Percentiles rank a stretch among this genome's conserved stretches.
Conservation (phyloP, 768 basidiomycete genomes). For the Chlorophyllum brunneum region DNA sequence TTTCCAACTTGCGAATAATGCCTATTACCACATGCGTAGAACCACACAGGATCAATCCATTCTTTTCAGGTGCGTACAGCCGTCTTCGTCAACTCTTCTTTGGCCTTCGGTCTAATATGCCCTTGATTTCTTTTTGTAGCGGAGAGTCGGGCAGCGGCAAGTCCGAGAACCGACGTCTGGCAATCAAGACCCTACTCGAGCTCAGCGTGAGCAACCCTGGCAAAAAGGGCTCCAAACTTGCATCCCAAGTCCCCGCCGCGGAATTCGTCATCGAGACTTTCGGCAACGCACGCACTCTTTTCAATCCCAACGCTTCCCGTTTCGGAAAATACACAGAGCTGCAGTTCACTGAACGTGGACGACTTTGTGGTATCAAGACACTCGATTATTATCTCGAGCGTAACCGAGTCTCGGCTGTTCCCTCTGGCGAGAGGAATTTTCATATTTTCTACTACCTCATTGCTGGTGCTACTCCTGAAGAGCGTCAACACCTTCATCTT, state of each 20-base stretch:
- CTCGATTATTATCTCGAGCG: slow-evolving; percentile 96
- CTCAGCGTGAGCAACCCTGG: slow-evolving; percentile 83
- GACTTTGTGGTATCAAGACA: slow-evolving; percentile 87
- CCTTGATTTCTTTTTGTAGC: slow-evolving; percentile 34
- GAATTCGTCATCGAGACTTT: slow-evolving; percentile 96
- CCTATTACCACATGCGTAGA: slow-evolving; percentile 94
- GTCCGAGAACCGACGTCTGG: slow-evolving; percentile 85
- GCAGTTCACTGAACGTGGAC: slow-evolving; percentile 91
- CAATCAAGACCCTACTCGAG: slow-evolving; percentile 90
- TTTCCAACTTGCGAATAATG: slow-evolving; percentile 86
- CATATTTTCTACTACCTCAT: slow-evolving; percentile 98
- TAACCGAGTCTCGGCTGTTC: slow-evolving; percentile 81
- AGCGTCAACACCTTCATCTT: slow-evolving; percentile 84
- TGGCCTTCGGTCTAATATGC: slow-evolving; percentile 7
- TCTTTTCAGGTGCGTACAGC: slow-evolving; percentile 64
- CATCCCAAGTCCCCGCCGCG: slow-evolving; percentile 81
- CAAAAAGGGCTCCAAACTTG: slow-evolving; percentile 92
- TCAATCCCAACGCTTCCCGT: slow-evolving; percentile 93
- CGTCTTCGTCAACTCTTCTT: not conserved
- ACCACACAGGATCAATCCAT: slow-evolving; percentile 93
- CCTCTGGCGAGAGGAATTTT: slow-evolving; percentile 93
- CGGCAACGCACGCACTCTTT: slow-evolving; percentile 86
- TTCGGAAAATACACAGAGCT: slow-evolving; percentile 98
- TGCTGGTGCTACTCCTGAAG: slow-evolving; percentile 85
- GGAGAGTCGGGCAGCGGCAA: slow-evolving; percentile 94